Conservation (phyloP, 305 asterid species). For the Fraxinus velutina region DNA sequence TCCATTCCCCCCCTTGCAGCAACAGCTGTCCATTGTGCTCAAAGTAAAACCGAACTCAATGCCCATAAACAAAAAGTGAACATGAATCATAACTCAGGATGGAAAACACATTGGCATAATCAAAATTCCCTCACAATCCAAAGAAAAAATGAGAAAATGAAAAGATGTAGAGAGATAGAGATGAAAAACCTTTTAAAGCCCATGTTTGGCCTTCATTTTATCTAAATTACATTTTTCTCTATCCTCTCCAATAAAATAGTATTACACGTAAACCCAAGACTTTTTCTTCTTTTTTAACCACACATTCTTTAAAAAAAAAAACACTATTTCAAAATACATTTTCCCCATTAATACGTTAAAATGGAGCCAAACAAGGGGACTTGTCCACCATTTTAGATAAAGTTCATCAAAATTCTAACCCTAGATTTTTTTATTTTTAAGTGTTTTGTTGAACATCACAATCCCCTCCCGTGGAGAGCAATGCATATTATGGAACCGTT, state of each 20-base stretch:
- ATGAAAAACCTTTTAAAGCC: background rate
- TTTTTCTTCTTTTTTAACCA: background rate
- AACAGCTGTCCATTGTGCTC: constrained; percentile 41
- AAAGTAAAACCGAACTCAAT: constrained; percentile 12
- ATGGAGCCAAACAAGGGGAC: background rate
- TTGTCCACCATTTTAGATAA: background rate
- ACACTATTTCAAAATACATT: too few species aligned
- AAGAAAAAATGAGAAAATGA: background rate
- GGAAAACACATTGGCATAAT: background rate
- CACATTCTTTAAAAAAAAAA: background rate
- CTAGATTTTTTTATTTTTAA: background rate
- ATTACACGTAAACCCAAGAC: background rate
- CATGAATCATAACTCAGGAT: background rate
- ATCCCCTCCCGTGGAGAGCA: background rate
- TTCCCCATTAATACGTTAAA: too few species aligned
- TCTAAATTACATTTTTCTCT: too few species aligned
- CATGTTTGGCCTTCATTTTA: background rate
- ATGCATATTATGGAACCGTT: background rate
- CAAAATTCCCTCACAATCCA: background rate
- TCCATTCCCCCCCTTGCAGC: constrained; percentile 98
- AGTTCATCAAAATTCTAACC: background rate
- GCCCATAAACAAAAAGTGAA: background rate
- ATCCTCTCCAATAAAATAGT: background rate
- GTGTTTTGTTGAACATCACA: background rate
- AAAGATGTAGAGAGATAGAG: background rate